Evolutionary conservation across 805 yeast genomes (phyloP), one percentile per base, ranked within the genome.

Genomic region (Zygosaccharomyces siamensis): DNA sequence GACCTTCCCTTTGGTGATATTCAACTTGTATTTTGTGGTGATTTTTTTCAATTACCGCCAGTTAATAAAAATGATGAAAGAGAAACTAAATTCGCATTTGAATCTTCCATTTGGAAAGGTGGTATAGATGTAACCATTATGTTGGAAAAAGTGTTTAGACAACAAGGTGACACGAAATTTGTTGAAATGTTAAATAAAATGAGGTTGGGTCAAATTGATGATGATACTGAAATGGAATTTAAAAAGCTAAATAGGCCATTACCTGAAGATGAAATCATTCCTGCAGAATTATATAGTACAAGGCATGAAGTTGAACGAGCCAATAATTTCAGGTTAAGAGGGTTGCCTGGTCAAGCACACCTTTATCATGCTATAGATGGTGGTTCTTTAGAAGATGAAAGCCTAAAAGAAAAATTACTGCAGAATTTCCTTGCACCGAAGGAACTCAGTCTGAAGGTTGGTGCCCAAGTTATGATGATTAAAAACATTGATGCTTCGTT

Each of bases 401-500:
- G 68, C 2, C 66, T 71, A 21, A 69, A 77, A 40, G 72, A 72
- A 43, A 71, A 67, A 45, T 58, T 83, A 21, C 63, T 83, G 10
- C 71, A 74, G 20, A 79, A 80, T 55, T 81, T 84, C 53, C 64
- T 86, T 58, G 86, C 89, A 1, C 86, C 88, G 2, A 69, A 72
- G 32, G 68, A 66, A 32, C 61, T 86, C 11, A 70, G 70, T 5
- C 67, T 86, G 57, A 86, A 85, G 59, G 75, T 75, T 47, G 84
- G 84, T 39, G 88, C 92, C 0, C 93, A 86, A 66, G 95, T 86
- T 0, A 86, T 86, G 92, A 79, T 86, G 74, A 74, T 86, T 41
- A 86, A 86, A 61, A 86, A 86, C 60, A 74, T 82, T 48, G 92
- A 84, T 60, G 83, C 78, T 26, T 74, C 80, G 0, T 70, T 86